A percentile compares a stretch with the other conserved stretches of the same genome.
Conservation (phyloP, 257 asterid species). For the Ligustrum vulgare region DNA sequence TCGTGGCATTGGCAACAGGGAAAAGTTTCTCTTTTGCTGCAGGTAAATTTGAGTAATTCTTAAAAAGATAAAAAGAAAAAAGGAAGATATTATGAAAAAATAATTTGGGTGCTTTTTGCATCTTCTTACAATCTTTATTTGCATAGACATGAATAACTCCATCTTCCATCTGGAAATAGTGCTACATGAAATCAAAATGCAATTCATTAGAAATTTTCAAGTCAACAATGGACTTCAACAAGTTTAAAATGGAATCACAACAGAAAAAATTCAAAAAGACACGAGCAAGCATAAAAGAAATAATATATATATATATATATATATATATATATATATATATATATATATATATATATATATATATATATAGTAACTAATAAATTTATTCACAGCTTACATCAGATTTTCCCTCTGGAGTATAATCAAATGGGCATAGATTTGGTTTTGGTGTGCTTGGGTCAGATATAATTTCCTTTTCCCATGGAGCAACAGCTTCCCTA, state of each 20-base stretch:
- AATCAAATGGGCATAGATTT: constrained; percentile 74
- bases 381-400: constrained; percentile 51
- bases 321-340: too few species aligned
- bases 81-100: constrained; percentile 10
- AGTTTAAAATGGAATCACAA: constrained; percentile 8
- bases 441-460: constrained; percentile 97
- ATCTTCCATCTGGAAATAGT: constrained; percentile 93
- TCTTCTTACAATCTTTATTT: constrained; percentile 77
- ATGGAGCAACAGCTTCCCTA: constrained; percentile 75
- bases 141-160: constrained; percentile 95
- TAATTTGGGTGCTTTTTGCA: neutral
- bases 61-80: constrained; percentile 6
- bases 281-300: constrained; percentile 22
- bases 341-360: neutral
- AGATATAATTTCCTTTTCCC: constrained; percentile 84
- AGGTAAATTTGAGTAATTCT: constrained; percentile 22
- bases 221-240: constrained; percentile 1
- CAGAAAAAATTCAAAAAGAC: neutral
- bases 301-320: neutral
- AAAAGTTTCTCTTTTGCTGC: constrained; percentile 82
- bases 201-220: constrained; percentile 20
- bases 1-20: constrained; percentile 91
- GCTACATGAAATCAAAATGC: constrained; percentile 57
- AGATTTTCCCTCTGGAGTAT: constrained; percentile 66
- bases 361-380: neutral